These are phyloP conservation scores for Nannochloropsis limnetica DNA, from an alignment of 352 stramenopile species.

Conservation along the genomic window DNA sequence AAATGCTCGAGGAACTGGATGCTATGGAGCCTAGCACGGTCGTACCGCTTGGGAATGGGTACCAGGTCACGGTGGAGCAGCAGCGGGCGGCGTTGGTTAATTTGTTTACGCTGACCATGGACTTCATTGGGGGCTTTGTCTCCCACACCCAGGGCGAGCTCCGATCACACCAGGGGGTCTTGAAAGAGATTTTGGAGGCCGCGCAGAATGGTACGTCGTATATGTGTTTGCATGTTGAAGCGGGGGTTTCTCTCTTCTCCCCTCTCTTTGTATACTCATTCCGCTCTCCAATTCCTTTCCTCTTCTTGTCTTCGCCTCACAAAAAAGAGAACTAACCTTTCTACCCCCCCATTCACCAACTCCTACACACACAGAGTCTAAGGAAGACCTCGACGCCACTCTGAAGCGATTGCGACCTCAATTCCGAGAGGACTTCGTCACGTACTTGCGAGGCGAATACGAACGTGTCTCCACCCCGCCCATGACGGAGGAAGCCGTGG, in stretches of 20 bases:
- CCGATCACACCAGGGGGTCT: conserved; percentile 2
- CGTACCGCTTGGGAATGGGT: background rate
- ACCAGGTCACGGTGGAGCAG: conserved; percentile 30
- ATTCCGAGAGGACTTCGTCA: conserved; percentile 12
- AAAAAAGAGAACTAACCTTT: no score
- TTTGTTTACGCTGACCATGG: conserved; percentile 30
- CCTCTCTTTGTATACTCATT: background rate
- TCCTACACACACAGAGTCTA: background rate
- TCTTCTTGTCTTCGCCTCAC: no score
- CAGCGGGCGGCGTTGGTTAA: conserved; percentile 23
- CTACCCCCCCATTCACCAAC: no score
- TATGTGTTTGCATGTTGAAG: no score
- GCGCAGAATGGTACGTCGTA: background rate
- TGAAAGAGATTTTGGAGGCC: conserved; percentile 20
- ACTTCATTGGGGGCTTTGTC: conserved; percentile 14
- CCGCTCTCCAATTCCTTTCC: background rate
- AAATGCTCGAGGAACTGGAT: conserved; percentile 25
- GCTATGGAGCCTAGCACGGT: background rate
- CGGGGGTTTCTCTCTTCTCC: no score
- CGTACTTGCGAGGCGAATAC: conserved; percentile 8
- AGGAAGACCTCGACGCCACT: background rate
- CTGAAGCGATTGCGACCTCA: conserved; percentile 9
- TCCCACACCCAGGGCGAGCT: conserved; percentile 32
- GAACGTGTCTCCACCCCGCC: conserved; percentile 3
- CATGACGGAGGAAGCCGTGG: conserved; percentile 4